phyloP scores from a whole-genome alignment of 495 filamentous ascomycete species.

The Usnea hakonensis region DNA sequence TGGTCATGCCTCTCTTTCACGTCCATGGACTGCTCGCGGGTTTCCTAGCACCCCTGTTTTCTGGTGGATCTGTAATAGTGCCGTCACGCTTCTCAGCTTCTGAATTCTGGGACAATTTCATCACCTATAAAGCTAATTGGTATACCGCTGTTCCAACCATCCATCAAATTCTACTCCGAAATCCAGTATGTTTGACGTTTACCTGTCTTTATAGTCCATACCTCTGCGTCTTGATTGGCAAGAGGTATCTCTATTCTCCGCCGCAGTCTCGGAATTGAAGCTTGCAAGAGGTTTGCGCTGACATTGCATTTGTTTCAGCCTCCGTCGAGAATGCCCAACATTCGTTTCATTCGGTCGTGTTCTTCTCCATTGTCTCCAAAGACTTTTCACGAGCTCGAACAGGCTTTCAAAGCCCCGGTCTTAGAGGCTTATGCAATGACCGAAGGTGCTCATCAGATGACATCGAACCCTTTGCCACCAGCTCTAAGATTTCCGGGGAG shows the following conservation, averaged over 20 bases:
- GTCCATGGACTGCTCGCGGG: slow-evolving; percentile 77
- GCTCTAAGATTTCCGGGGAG: slow-evolving; percentile 66
- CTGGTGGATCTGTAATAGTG: slow-evolving; percentile 66
- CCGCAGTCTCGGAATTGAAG: too few relatives aligned
- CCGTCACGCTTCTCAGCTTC: slow-evolving; percentile 70
- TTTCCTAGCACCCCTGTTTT: slow-evolving; percentile 64
- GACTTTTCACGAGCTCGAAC: slow-evolving; percentile 65
- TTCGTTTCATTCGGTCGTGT: slow-evolving; percentile 83
- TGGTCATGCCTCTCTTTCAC: slow-evolving; percentile 91
- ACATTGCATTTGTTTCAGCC: slow-evolving; percentile 13
- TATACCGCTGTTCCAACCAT: slow-evolving; percentile 85
- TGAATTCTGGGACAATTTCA: slow-evolving; percentile 74
- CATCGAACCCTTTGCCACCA: slow-evolving; percentile 73
- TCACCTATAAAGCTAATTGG: slow-evolving; percentile 66
- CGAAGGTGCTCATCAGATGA: slow-evolving; percentile 85
- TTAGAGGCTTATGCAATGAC: slow-evolving; percentile 91
- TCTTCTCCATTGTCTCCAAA: slow-evolving; percentile 73
- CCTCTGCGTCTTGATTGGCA: not conserved
- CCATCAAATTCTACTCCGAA: slow-evolving; percentile 76
- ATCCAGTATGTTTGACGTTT: slow-evolving; percentile 28
- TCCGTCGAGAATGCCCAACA: slow-evolving; percentile 56
- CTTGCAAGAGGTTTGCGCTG: not conserved
- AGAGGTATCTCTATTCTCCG: not conserved
- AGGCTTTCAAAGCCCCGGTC: slow-evolving; percentile 65
- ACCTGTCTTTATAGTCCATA: not conserved